A percentile compares a stretch with the other conserved stretches of the same genome.
These are phyloP conservation scores for Xylaria sp. DNA, from an alignment of 2,329 filamentous ascomycete genomes.

Conservation along the genomic window DNA sequence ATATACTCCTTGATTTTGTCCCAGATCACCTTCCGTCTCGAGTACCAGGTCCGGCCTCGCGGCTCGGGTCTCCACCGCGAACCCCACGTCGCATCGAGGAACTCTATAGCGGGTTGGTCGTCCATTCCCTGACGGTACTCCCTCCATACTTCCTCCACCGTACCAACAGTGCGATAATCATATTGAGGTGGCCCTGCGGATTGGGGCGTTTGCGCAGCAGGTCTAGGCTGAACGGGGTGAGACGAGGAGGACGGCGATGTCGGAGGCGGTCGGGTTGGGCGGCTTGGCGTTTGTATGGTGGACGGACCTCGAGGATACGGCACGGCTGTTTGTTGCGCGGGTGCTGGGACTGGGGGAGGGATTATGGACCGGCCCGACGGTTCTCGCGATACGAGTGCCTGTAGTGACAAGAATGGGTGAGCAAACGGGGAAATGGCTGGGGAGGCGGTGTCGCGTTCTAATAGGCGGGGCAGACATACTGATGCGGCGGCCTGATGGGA, in stretches of 20 bases:
- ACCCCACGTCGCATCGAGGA: slow-evolving; percentile 40
- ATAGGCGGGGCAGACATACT: slow-evolving; percentile 29
- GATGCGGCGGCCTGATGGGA: slow-evolving; percentile 38
- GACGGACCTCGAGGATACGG: slow-evolving; percentile 30
- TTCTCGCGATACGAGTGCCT: slow-evolving; percentile 31
- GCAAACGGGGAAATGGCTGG: slow-evolving; percentile 1
- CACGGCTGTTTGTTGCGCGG: slow-evolving; percentile 29
- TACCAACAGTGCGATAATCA: slow-evolving; percentile 39
- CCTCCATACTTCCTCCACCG: slow-evolving; percentile 42
- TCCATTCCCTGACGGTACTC: slow-evolving; percentile 42
- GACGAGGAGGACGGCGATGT: slow-evolving; percentile 32
- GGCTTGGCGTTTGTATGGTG: slow-evolving; percentile 33
- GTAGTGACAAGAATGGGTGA: slow-evolving; percentile 18
- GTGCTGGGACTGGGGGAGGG: slow-evolving; percentile 23
- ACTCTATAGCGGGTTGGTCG: slow-evolving; percentile 41
- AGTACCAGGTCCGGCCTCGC: slow-evolving; percentile 43
- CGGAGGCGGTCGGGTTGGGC: slow-evolving; percentile 32
- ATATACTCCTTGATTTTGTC: slow-evolving; percentile 44
- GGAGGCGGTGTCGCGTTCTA: not conserved
- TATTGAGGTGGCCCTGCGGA: slow-evolving; percentile 39
- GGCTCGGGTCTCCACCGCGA: slow-evolving; percentile 43
- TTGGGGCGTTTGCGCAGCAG: slow-evolving; percentile 31
- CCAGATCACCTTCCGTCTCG: slow-evolving; percentile 43
- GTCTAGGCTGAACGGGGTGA: slow-evolving; percentile 31
- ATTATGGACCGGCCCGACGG: slow-evolving; percentile 28